Conservation (phyloP, 2,329 filamentous ascomycete species). For the Arthrinium puccinioides region DNA sequence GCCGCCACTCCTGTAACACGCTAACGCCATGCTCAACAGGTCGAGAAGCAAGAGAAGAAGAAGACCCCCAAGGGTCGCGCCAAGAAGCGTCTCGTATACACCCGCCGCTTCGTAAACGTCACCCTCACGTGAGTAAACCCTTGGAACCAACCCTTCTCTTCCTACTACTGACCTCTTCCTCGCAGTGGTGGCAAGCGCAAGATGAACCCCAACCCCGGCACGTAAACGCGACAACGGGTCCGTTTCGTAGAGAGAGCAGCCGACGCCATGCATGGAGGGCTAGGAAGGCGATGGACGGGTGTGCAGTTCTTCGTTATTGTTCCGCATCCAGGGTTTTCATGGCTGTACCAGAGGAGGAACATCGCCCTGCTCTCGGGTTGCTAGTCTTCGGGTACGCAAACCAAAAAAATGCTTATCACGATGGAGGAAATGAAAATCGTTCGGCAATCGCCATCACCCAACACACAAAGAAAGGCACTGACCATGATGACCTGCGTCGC, state of each 20-base stretch:
- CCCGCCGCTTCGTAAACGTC: constrained; percentile 96
- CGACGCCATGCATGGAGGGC: constrained; percentile 14
- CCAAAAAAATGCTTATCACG: too few species aligned
- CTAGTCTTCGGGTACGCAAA: too few species aligned
- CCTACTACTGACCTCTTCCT: neutral
- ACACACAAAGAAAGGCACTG: too few species aligned
- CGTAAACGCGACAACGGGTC: constrained; percentile 18
- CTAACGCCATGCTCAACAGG: constrained; percentile 9
- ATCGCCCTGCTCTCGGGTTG: too few species aligned
- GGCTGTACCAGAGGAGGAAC: too few species aligned
- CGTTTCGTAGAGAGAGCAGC: constrained; percentile 19
- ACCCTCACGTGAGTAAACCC: constrained; percentile 58
- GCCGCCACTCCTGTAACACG: too few species aligned
- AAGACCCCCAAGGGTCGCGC: constrained; percentile 26
- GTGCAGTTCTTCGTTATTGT: constrained; percentile 5
- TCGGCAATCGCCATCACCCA: too few species aligned
- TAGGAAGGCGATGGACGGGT: constrained; percentile 19
- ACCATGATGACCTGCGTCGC: too few species aligned
- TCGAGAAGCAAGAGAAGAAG: constrained; percentile 68
- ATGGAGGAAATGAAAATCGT: too few species aligned
- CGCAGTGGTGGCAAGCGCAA: constrained; percentile 87
- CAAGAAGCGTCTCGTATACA: constrained; percentile 2
- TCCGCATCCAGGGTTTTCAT: too few species aligned
- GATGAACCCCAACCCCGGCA: constrained; percentile 35
- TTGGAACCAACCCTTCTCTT: neutral